Conservation (phyloP, 305 asterid genomes). For the Withania somnifera region DNA sequence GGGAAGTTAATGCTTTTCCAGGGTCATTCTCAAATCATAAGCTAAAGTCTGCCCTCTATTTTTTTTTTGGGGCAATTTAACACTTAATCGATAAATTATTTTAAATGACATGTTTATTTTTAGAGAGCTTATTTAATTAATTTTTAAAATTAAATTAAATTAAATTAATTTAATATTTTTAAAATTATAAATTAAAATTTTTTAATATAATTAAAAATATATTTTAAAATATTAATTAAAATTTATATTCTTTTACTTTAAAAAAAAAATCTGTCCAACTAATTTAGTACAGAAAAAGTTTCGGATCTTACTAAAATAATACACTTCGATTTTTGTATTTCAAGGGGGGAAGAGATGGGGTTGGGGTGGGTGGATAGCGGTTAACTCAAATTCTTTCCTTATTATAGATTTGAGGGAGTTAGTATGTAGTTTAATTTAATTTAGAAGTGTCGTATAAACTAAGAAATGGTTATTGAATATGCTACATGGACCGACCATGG, state of each 20-base stretch:
- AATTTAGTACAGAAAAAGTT: too few species aligned
- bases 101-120: too few species aligned
- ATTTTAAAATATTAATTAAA: too few species aligned
- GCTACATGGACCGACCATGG: background rate
- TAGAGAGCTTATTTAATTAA: too few species aligned
- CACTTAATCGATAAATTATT: background rate
- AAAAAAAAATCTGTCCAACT: too few species aligned
- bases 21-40: constrained; percentile 30
- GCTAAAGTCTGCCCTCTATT: constrained; percentile 23
- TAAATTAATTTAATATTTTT: too few species aligned
- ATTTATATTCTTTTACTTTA: too few species aligned
- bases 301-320: background rate
- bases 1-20: constrained; percentile 25
- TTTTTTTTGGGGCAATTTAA: background rate
- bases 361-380: background rate
- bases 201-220: too few species aligned
- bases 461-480: background rate
- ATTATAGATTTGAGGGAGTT: background rate
- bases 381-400: background rate
- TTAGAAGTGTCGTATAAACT: background rate
- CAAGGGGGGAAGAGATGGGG: background rate
- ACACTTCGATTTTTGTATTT: background rate
- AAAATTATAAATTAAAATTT: too few species aligned
- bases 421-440: background rate
- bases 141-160: too few species aligned